Evolutionary conservation across 805 yeast genomes (phyloP), one percentile per base, ranked within the genome.

Genomic region (Lipomyces lipofer): DNA sequence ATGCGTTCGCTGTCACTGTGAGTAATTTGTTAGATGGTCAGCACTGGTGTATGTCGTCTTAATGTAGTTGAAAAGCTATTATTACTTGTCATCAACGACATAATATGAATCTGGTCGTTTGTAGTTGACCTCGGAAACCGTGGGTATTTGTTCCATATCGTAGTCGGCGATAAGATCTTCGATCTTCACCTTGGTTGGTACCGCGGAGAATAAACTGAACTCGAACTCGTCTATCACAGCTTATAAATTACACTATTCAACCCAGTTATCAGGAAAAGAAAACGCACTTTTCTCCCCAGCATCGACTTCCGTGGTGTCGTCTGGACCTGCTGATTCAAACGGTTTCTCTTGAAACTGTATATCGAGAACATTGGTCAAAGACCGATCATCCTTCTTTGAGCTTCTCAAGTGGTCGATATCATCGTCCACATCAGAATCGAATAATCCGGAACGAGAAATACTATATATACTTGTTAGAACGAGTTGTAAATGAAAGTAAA

Each of bases 81-180:
- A 53, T 19, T 30, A 53, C 57, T n/a, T 19, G 30, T 47, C 33
- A 19, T 54, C 42, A n/a, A 38, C 50, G 25, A 53, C 32, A 40
- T 56, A 56, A 27, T 56, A 53, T 25, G 58, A 53, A 25, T 50
- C 51, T 10, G 60, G 60, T 15, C 60, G 58, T 32, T 49, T 49
- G 27, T 49, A 47, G 17, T 15, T n/a, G 30, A 53, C 60, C 19
- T 36, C 47, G 4, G 29, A 39, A n/a, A n/a, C n/a, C n/a, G n/a
- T n/a, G n/a, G n/a, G n/a, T n/a, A n/a, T n/a, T n/a, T n/a, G n/a
- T n/a, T n/a, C n/a, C n/a, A n/a, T n/a, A n/a, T n/a, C n/a, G n/a
- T n/a, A n/a, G n/a, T n/a, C n/a, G n/a, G n/a, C n/a, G n/a, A n/a
- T n/a, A n/a, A n/a, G n/a, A 12, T 48, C 53, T 21, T 51, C 52